Conservation (phyloP, 1,284 basidiomycete species). For the Trichosporon ovoides region DNA sequence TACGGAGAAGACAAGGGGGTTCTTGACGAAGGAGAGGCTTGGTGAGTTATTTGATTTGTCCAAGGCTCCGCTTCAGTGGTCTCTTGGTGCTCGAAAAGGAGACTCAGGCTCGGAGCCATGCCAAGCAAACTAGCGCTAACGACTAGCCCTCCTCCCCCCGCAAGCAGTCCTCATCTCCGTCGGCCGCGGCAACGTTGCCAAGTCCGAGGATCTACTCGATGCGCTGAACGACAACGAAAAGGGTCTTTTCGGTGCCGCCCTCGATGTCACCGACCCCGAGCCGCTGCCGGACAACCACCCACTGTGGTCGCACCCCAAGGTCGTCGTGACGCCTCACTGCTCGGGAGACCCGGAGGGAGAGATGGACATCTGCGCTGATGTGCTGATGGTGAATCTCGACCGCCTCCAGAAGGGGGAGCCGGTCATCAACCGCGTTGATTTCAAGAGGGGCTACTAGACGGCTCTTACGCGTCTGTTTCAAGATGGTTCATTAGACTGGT, state of each 20-base stretch:
- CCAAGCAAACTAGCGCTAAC: no score
- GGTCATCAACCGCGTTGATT: slow-evolving; percentile 27
- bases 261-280: slow-evolving; percentile 32
- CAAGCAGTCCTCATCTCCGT: slow-evolving; percentile 26
- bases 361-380: slow-evolving; percentile 19
- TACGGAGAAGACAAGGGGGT: slow-evolving; percentile 32
- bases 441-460: slow-evolving; percentile 33
- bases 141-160: slow-evolving; percentile 14
- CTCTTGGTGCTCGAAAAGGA: no score
- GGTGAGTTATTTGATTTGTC: no score
- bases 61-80: no score
- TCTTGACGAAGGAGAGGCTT: no score
- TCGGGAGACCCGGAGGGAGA: slow-evolving; percentile 25
- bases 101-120: no score
- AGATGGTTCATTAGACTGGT: no score
- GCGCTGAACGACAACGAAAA: slow-evolving; percentile 14
- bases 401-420: slow-evolving; percentile 20
- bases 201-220: slow-evolving; percentile 21
- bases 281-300: slow-evolving; percentile 24
- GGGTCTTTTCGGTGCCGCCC: slow-evolving; percentile 19
- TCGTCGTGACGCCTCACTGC: slow-evolving; percentile 24
- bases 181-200: slow-evolving; percentile 24
- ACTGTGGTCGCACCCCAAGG: slow-evolving; percentile 20
- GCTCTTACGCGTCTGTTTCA: no score
- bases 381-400: slow-evolving; percentile 35